Evolutionary conservation across 164 flowering plant genomes (phyloP).

Genomic region (Saururus chinensis): DNA sequence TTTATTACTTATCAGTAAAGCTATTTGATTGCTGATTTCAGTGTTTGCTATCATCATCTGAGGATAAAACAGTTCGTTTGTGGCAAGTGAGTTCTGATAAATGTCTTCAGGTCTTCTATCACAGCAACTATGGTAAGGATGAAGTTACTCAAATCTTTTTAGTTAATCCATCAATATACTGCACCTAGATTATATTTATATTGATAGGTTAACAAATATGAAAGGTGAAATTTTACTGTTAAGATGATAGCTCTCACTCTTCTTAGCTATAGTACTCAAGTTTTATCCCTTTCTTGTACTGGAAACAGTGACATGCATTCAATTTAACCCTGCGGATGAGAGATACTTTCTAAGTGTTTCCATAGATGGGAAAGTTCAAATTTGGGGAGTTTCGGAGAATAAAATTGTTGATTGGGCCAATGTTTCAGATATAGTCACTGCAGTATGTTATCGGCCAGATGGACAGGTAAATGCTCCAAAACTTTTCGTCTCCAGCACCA

Average conservation of each 20-base stretch:
- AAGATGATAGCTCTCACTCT: neutral
- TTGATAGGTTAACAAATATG: neutral
- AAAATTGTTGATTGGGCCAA: constrained; percentile 84
- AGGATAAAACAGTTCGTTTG: constrained; percentile 76
- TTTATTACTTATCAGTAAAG: no score
- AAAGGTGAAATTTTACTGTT: neutral
- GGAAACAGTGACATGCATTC: constrained; percentile 87
- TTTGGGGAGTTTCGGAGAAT: constrained; percentile 55
- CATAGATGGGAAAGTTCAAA: constrained; percentile 80
- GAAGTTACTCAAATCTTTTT: neutral
- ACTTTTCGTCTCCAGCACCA: constrained; percentile 37
- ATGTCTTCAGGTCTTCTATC: constrained; percentile 59
- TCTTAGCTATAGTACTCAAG: neutral
- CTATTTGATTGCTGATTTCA: constrained; percentile 22
- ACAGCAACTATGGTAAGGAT: constrained; percentile 58
- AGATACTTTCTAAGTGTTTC: constrained; percentile 76
- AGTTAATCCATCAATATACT: neutral
- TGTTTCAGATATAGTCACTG: constrained; percentile 18
- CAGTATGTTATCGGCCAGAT: constrained; percentile 67
- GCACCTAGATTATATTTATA: neutral
- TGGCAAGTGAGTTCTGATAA: constrained; percentile 58
- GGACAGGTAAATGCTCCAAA: no score
- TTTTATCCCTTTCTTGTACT: neutral
- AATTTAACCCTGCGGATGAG: constrained; percentile 83
- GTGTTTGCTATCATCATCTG: constrained; percentile 73